phyloP scores from a whole-genome alignment of 305 asterid genomes.

The Withania somnifera region DNA sequence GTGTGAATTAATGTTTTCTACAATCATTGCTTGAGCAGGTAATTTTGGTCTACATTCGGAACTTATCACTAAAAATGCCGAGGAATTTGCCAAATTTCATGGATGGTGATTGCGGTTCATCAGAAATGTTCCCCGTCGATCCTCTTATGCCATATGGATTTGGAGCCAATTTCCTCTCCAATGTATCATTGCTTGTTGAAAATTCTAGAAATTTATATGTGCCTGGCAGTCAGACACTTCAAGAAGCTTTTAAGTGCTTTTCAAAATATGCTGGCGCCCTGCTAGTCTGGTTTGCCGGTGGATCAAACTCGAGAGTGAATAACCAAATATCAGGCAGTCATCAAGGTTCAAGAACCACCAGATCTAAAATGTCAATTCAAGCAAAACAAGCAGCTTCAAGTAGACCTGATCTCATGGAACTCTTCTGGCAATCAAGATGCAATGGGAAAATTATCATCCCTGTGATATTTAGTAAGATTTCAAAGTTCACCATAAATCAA shows the following conservation, averaged over 20 bases:
- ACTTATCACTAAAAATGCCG: slow-evolving; percentile 21
- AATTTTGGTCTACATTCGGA: background rate
- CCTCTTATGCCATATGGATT: slow-evolving; percentile 44
- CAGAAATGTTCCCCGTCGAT: slow-evolving; percentile 40
- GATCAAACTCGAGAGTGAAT: slow-evolving; percentile 37
- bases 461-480: slow-evolving; percentile 33
- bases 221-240: slow-evolving; percentile 59
- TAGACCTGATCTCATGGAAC: slow-evolving; percentile 29
- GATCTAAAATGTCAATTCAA: slow-evolving; percentile 22
- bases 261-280: slow-evolving; percentile 68
- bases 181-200: slow-evolving; percentile 41
- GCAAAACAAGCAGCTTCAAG: slow-evolving; percentile 32
- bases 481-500: slow-evolving; percentile 49
- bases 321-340: slow-evolving; percentile 19
- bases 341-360: slow-evolving; percentile 23
- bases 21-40: slow-evolving; percentile 7
- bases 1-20: background rate
- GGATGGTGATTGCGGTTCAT: slow-evolving; percentile 42
- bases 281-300: slow-evolving; percentile 53
- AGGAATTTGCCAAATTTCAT: slow-evolving; percentile 21
- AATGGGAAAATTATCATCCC: slow-evolving; percentile 32
- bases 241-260: slow-evolving; percentile 61
- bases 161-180: slow-evolving; percentile 36
- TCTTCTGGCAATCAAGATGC: slow-evolving; percentile 27
- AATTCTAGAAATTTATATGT: slow-evolving; percentile 40